Base-by-base conservation (phyloP, 2,329 filamentous ascomycete genomes). In the Tolypocladium nubicola region DNA sequence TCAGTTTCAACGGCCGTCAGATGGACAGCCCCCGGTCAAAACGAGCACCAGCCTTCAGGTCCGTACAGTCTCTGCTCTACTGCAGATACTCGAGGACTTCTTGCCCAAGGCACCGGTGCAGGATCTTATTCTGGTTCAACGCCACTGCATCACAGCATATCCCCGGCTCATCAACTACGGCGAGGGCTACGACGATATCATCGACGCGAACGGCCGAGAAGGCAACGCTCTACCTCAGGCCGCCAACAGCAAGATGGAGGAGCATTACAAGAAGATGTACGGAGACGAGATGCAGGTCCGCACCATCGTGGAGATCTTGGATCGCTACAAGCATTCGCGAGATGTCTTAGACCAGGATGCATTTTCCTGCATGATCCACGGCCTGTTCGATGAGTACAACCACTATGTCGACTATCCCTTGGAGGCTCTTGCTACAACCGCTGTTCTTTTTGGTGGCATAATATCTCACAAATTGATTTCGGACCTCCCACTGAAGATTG, bases 221-320 rank as follows among this genome's bases (percentile, higher is more conserved):
- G 86, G 89, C n/a, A 96, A 97, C 66, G 80, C 83, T 1, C 80
- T 99, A 1, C 87, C 92, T 0, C 79, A 82, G 23, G 84, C 86
- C 26, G 90, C 93, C 56, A 92, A 96, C 63, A 84, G 82, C 62
- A 89, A 90, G 70, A 99, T 99, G 94, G 92, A 97, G 67, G 90
- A 97, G 63, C 87, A 96, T 61, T 99, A 97, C 71, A 97, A 96
- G 73, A 89, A 89, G 67, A 97, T 99, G 92, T 99, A 99, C 69
- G 89, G 90, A 62, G 88, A 90, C 62, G 90, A 97, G 63, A 85
- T 92, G 23, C 87, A 93, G 61, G 89, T 97, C 21, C 84, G 90
- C 57, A 85, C 90, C 56, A 89, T 99, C 62, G 88, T 99, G 55
- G 86, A 89, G 60, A 83, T 90, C 43, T 82, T 99, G 66, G 86